phyloP scores from a whole-genome alignment of 441 rosid genomes.

The Populus tomentosa region DNA sequence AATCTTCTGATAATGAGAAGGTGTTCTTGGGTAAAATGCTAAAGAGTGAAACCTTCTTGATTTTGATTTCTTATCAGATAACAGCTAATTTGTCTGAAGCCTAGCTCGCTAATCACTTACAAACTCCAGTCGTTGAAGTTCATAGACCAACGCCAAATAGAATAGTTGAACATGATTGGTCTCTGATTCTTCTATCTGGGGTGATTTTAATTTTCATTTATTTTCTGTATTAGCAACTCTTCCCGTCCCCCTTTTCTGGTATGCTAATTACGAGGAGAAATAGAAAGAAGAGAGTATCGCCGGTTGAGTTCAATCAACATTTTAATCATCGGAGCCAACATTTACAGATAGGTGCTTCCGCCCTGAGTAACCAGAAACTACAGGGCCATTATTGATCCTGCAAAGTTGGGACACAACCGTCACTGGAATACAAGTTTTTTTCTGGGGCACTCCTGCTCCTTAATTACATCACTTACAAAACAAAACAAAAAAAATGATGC shows the following conservation, averaged over 20 bases:
- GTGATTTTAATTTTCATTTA: too few species aligned
- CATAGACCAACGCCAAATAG: neutral
- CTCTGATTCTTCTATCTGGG: neutral
- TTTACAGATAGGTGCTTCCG: too few species aligned
- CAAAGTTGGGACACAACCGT: neutral
- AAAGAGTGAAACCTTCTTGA: neutral
- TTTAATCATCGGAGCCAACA: too few species aligned
- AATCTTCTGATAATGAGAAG: neutral
- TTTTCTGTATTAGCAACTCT: neutral
- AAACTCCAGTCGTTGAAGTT: neutral
- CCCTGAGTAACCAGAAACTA: neutral
- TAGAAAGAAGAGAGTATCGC: neutral
- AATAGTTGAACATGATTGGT: neutral
- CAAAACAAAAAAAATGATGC: too few species aligned
- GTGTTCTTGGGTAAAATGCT: neutral
- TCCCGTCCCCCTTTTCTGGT: neutral
- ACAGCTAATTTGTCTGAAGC: neutral
- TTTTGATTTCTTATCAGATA: neutral
- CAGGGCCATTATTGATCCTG: neutral
- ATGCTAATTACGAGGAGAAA: neutral
- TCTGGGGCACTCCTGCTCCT: too few species aligned
- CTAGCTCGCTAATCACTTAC: neutral
- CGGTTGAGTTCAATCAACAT: too few species aligned
- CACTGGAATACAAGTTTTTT: neutral
- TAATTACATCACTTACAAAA: too few species aligned